These are phyloP conservation scores for Teunomyces lycoperdinae DNA, from an alignment of 805 yeast genomes.

Conservation along the genomic window DNA sequence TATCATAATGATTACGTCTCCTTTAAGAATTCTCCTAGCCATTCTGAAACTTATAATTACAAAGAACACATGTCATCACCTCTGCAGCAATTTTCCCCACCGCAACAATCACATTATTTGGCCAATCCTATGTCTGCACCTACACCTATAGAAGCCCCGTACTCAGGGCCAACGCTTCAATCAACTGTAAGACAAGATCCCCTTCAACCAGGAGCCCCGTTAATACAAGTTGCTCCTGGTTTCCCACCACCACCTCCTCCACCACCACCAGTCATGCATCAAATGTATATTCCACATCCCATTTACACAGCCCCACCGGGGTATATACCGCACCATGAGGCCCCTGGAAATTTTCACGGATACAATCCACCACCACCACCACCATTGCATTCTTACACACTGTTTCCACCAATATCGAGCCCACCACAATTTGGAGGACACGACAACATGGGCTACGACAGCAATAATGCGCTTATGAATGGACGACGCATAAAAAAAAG, in stretches of 20 bases:
- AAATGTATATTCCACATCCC: background rate
- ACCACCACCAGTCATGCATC: background rate
- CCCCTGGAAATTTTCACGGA: background rate
- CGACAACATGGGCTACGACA: slow-evolving; percentile 13
- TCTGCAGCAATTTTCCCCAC: slow-evolving; percentile 3
- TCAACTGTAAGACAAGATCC: background rate
- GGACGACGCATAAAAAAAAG: slow-evolving; percentile 49
- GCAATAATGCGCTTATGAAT: slow-evolving; percentile 30
- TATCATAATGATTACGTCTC: slow-evolving; percentile 3
- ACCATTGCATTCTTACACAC: background rate
- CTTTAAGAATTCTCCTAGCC: slow-evolving; percentile 4
- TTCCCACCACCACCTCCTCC: slow-evolving; percentile 2
- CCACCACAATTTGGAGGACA: background rate
- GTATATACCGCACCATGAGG: background rate
- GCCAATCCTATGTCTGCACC: background rate
- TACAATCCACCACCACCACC: background rate
- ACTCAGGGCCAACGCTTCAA: background rate
- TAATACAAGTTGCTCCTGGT: background rate
- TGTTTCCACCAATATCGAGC: background rate
- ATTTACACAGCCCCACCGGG: background rate
- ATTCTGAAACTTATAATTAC: slow-evolving; percentile 4
- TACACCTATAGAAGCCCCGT: background rate
- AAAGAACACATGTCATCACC: slow-evolving; percentile 7
- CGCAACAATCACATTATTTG: background rate
- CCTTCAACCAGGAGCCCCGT: background rate